Evolutionary conservation across 768 basidiomycete genomes (phyloP), one percentile per base, ranked within the genome.

Genomic region (Pilatotrama ljubarskyi): DNA sequence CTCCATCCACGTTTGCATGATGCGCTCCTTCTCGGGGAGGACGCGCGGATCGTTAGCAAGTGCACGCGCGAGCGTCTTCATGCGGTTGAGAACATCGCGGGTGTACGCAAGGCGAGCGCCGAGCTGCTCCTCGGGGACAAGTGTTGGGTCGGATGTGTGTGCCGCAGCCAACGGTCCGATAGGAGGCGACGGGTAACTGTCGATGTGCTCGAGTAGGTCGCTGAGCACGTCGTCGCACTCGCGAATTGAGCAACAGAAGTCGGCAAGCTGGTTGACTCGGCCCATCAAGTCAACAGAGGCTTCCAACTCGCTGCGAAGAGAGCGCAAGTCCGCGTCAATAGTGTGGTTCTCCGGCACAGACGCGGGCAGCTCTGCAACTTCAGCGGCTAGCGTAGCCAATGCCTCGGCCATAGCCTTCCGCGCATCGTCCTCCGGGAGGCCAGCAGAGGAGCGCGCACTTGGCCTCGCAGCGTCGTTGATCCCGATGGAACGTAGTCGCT

Each of bases 121-220:
- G 5, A 93, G 73, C 66, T 93, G 90, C 41, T 87, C 86, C 58
- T 88, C 84, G 0, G 92, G 85, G 8, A 83, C 73, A 4, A 79
- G 64, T 22, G 74, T 70, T 7, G 70, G 61, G 13, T 76, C 71
- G 35, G 77, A 76, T 58, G 74, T 60, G 63, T 84, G 84, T 15
- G 77, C 73, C 22, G 85, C 84, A 4, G 83, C 77, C 32, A 86
- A 69, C 2, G 80, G 72, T 5, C 80, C 78, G 25, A 76, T 69
- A 5, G 86, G 87, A 32, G 77, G 70, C 2, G 83, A 80, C 9
- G 93, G 92, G 68, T 86, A 93, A 66, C 88, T 91, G 70, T 95
- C 93, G 54, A 93, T 79, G 67, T 93, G 90, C 67, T 93, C 90
- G 46, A 95, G 76, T 5, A 95, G 77, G 70, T 94, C 91, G 66